Evolutionary conservation across 2,329 filamentous ascomycete species (phyloP).

Genomic region (Scedosporium minutisporum): DNA sequence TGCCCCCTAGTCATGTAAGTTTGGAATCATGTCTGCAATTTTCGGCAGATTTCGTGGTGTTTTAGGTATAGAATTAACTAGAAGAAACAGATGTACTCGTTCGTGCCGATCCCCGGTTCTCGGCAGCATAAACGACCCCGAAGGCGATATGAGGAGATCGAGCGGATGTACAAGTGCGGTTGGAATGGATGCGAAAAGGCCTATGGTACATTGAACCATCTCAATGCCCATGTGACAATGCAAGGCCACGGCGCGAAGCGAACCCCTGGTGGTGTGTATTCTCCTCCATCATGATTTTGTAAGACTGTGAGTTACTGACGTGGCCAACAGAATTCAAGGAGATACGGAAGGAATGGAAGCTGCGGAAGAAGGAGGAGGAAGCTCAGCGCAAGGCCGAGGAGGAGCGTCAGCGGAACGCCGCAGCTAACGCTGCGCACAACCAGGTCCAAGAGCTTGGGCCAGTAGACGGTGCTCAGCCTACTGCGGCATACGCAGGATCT

Average conservation of each 20-base stretch:
- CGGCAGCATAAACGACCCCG: conserved; percentile 95
- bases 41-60: not conserved
- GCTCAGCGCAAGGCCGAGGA: conserved; percentile 81
- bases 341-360: conserved; percentile 98
- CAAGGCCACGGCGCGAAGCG: conserved; percentile 91
- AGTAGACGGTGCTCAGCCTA: conserved; percentile 40
- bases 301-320: not conserved
- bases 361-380: conserved; percentile 97
- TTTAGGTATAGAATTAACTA: not conserved
- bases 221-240: conserved; percentile 98
- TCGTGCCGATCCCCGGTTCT: conserved; percentile 92
- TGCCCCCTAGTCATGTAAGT: conserved; percentile 53
- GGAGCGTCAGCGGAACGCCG: conserved; percentile 57
- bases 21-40: not conserved
- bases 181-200: conserved; percentile 99
- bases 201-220: conserved; percentile 91
- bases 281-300: not conserved
- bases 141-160: conserved; percentile 92
- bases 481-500: conserved; percentile 46
- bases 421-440: conserved; percentile 46
- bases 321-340: conserved; percentile 80
- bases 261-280: conserved; percentile 80
- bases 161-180: conserved; percentile 99
- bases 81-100: conserved; percentile 73
- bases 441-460: conserved; percentile 27